phyloP scores from a whole-genome alignment of 2,329 filamentous ascomycete genomes.

The Colletotrichum abscissum region DNA sequence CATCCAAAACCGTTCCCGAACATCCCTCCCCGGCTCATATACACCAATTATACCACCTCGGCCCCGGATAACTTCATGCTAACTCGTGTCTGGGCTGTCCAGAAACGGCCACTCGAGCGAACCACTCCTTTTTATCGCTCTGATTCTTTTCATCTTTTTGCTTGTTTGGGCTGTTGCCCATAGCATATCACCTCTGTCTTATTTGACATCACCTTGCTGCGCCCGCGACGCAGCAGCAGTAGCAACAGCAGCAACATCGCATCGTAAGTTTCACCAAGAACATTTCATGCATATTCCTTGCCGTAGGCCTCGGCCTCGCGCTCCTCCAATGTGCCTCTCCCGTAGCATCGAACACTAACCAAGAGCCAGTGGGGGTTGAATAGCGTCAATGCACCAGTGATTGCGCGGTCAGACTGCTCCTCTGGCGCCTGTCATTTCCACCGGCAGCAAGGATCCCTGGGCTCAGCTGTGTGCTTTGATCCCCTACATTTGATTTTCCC shows the following conservation, averaged over 20 bases:
- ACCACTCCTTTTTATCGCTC: constrained; percentile 4
- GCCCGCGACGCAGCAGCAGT: constrained; percentile 15
- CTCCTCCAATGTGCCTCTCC: constrained; percentile 17
- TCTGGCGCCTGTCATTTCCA: constrained; percentile 31
- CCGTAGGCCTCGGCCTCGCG: constrained; percentile 6
- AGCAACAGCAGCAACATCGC: neutral
- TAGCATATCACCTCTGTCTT: constrained; percentile 5
- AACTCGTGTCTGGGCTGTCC: neutral
- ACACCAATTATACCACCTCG: constrained; percentile 10
- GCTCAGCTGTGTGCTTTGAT: constrained; percentile 35
- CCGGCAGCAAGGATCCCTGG: constrained; percentile 32
- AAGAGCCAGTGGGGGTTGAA: constrained; percentile 29
- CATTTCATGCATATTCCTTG: constrained; percentile 35
- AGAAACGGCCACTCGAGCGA: constrained; percentile 20
- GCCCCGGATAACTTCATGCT: constrained; percentile 16
- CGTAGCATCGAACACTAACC: constrained; percentile 24
- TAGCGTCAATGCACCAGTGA: constrained; percentile 35
- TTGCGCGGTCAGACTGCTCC: constrained; percentile 30
- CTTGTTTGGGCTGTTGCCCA: neutral
- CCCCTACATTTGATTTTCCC: constrained; percentile 26
- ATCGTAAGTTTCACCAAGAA: constrained; percentile 27
- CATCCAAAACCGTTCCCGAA: constrained; percentile 26
- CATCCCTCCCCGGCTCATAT: constrained; percentile 19
- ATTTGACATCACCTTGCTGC: constrained; percentile 10
- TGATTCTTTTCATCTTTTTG: neutral